Evolutionary conservation across 805 yeast genomes (phyloP), one percentile per base, ranked within the genome.

Genomic region (Metschnikowia proteae): DNA sequence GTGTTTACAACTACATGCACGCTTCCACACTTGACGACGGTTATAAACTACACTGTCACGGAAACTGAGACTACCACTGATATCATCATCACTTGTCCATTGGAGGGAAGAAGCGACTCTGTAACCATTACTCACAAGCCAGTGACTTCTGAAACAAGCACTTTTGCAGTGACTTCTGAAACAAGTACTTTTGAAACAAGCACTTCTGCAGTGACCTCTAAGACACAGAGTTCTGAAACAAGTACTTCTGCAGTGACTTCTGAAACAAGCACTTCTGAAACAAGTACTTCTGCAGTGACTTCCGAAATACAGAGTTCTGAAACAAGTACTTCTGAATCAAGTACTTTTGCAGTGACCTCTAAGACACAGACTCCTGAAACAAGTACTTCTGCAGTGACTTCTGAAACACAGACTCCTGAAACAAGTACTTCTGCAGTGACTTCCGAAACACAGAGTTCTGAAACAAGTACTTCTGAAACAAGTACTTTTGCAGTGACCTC

Each of bases 1-100:
- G 40, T 48, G 30, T 45, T 48, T 38, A 7, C 39, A n/a, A 49
- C 52, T 29, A 49, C 52, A 2, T 49, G 52, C 34, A 34, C 46
- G 27, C 46, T 42, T 38, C 45, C 50, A 3, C 36, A 39, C 26
- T 43, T 45, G 25, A 48, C 50, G 22, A 32, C 45, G 4, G 47
- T 48, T 28, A 28, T 48, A 37, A 51, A 48, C n/a, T 32, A 38
- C 17, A 51, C 52, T 17, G 25, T 26, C 29, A 23, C 47, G 1
- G 45, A 27, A 29, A 35, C 35, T 4, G 31, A 42, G 33, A 42
- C 45, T 5, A 10, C 32, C 32, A 42, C 45, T 9, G 45, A 42
- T n/a, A 34, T 42, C 25, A 29, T 42, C 13, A 13, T 42, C 32
- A 42, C 45, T 6, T 42, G 45, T 17, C 45, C 45, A 8, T 34